Conservation (phyloP, 78 protist genomes). For the Protostelium mycophagum region DNA sequence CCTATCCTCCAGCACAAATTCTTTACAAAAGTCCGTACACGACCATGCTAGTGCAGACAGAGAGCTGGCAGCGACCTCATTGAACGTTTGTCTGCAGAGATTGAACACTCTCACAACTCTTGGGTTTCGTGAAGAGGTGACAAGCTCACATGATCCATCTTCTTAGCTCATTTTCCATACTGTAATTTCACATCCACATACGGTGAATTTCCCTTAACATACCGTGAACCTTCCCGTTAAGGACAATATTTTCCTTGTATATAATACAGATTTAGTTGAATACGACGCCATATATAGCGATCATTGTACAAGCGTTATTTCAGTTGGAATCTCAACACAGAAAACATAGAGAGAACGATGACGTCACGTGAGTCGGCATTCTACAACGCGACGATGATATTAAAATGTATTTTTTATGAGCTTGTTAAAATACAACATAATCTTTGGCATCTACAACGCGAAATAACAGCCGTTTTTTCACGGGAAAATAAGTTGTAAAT, state of each 20-base stretch:
- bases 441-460: too few relatives aligned
- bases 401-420: too few relatives aligned
- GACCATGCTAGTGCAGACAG: not conserved
- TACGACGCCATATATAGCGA: not conserved
- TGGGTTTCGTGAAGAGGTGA: not conserved
- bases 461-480: too few relatives aligned
- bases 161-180: too few relatives aligned
- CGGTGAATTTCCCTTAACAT: too few relatives aligned
- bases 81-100: not conserved
- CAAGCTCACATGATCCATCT: not conserved
- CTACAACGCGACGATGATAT: too few relatives aligned
- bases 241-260: too few relatives aligned
- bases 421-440: too few relatives aligned
- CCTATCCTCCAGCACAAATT: not conserved
- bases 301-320: not conserved
- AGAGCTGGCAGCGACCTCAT: not conserved
- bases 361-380: not conserved
- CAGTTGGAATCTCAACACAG: not conserved
- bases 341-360: not conserved
- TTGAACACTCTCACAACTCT: not conserved
- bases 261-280: not conserved
- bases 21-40: not conserved
- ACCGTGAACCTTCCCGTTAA: too few relatives aligned
- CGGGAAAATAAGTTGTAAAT: too few relatives aligned
- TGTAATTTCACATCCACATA: too few relatives aligned